These are phyloP conservation scores for Monilinia vaccinii-corymbosi DNA, from an alignment of 2,329 filamentous ascomycete genomes.

Conservation along the genomic window DNA sequence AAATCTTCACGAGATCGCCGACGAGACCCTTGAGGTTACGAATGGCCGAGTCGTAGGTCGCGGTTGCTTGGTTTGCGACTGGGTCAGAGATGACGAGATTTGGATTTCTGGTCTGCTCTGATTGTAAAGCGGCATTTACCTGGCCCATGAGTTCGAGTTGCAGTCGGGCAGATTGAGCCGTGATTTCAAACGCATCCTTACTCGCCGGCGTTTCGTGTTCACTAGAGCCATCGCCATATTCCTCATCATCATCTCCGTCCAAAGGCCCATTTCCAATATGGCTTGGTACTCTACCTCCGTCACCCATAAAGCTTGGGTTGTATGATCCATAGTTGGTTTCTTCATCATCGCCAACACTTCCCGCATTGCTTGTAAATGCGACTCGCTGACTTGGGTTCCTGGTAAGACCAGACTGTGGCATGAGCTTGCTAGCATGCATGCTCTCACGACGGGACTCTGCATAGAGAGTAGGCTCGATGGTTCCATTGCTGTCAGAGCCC, in stretches of 20 bases:
- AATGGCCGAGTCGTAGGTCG: constrained; percentile 83
- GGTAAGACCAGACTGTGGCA: constrained; percentile 22
- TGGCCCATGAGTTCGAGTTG: constrained; percentile 85
- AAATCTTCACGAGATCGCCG: constrained; percentile 82
- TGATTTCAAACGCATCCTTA: constrained; percentile 95
- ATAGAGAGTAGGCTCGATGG: constrained; percentile 18
- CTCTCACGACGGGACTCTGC: constrained; percentile 36
- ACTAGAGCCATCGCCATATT: constrained; percentile 73
- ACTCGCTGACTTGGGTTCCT: constrained; percentile 22
- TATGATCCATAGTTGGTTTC: constrained; percentile 43
- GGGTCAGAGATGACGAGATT: constrained; percentile 65
- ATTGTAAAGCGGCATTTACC: constrained; percentile 72
- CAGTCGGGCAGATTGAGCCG: constrained; percentile 85
- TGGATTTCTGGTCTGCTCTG: constrained; percentile 62
- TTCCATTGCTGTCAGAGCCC: constrained; percentile 15
- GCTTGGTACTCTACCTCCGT: constrained; percentile 25
- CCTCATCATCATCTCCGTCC: constrained; percentile 61
- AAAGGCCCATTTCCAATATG: constrained; percentile 15
- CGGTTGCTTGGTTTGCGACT: constrained; percentile 65
- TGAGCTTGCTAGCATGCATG: constrained; percentile 31
- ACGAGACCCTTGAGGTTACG: constrained; percentile 78
- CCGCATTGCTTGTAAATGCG: constrained; percentile 25
- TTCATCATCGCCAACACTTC: constrained; percentile 43
- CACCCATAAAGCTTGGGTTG: constrained; percentile 43
- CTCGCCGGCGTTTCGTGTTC: constrained; percentile 66